Evolutionary conservation across 2,329 filamentous ascomycete genomes (phyloP).

Genomic region (Domatiomyces globalis): DNA sequence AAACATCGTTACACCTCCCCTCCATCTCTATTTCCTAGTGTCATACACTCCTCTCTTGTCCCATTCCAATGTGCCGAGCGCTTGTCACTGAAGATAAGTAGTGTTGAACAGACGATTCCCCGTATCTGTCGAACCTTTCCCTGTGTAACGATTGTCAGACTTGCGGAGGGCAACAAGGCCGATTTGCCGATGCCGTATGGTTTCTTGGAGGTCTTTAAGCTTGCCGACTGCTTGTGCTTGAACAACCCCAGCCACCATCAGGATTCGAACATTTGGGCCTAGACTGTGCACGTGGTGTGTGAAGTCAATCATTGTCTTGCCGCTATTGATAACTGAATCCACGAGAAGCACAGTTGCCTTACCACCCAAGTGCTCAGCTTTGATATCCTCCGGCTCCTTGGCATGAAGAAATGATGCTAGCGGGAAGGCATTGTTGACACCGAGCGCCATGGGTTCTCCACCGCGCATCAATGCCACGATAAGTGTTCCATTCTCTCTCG

Average conservation of each 20-base stretch:
- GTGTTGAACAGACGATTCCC: not conserved
- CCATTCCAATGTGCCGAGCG: not conserved
- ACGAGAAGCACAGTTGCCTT: slow-evolving; percentile 38
- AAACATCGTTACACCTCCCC: not conserved
- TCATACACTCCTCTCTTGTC: not conserved
- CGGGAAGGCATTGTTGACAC: slow-evolving; percentile 41
- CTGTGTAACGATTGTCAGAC: slow-evolving; percentile 44
- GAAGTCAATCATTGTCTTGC: slow-evolving; percentile 37
- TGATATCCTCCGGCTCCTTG: slow-evolving; percentile 29
- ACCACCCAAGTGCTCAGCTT: slow-evolving; percentile 27
- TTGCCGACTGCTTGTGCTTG: slow-evolving; percentile 27
- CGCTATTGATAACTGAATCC: slow-evolving; percentile 44
- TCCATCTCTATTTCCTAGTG: not conserved
- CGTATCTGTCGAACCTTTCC: slow-evolving; percentile 23
- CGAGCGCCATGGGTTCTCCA: slow-evolving; percentile 48
- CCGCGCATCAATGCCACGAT: slow-evolving; percentile 51
- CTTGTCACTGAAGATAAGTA: not conserved
- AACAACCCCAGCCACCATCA: slow-evolving; percentile 43
- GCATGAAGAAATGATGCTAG: slow-evolving; percentile 40
- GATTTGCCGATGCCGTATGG: slow-evolving; percentile 21
- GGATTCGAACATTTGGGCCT: slow-evolving; percentile 30
- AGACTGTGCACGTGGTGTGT: slow-evolving; percentile 33
- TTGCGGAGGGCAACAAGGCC: slow-evolving; percentile 39
- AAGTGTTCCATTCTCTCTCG: slow-evolving; percentile 34
- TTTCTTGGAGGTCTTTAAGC: slow-evolving; percentile 8